Base-by-base conservation (phyloP, 108 stramenopile genomes). In the Chaetoceros muelleri region DNA sequence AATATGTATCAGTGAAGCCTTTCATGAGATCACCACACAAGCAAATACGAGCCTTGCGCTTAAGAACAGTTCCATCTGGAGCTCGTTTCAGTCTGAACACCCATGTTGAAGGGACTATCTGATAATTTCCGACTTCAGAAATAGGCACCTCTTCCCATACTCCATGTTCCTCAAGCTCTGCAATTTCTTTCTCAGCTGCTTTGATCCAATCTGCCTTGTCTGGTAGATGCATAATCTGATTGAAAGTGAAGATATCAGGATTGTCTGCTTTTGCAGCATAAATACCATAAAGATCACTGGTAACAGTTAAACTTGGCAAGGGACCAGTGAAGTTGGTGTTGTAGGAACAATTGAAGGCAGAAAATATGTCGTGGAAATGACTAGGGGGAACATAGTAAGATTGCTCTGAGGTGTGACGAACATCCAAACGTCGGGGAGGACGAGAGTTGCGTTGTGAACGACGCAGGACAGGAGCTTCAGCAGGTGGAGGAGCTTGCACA, bases 41-140 rank as follows among this genome's bases (percentile, higher is more conserved):
- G 26, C 66, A 67, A 18, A 69, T 59, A 0, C 68, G 0, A 13
- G 66, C 74, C 51, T 80, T 80, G 52, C 56, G 73, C 31, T 75
- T 75, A 26, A 70, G 59, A 18, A 71, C 40, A 3, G 23, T 23
- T 2, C 78, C 72, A 60, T 74, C 61, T 0, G 74, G 78, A 24
- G 40, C 50, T 8, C 74, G 62, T 49, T 80, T 80, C 30, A 64
- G 22, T 13, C 46, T 55, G 44, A 73, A 71, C 0, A 60, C 61
- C 72, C 76, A 73, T 0, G 52, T 62, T 13, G 34, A 25, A 1
- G 69, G 69, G 1, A 70, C 28, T 1, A 78, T 62, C 13, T 71
- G 50, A 24, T n/a, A n/a, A n/a, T n/a, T n/a, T n/a, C n/a, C 28
- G 13, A 46, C 55, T 5, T 56, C 56, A 8, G 19, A 20, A 8